Conservation (phyloP, 176 grass and related monocot genomes). For the Zizania latifolia region DNA sequence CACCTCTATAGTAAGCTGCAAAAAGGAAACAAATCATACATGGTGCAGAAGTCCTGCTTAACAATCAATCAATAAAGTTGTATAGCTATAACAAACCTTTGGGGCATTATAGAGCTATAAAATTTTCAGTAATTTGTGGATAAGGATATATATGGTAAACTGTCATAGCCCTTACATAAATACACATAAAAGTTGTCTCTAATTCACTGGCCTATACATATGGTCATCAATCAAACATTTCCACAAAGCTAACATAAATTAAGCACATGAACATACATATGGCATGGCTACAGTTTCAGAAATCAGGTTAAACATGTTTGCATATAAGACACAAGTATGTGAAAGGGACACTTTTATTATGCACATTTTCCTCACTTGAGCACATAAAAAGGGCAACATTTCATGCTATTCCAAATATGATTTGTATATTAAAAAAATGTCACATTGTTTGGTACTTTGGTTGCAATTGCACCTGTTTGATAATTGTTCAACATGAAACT, state of each 20-base stretch:
- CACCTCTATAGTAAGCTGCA: conserved; percentile 92
- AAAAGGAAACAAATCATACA: neutral
- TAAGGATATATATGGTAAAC: neutral
- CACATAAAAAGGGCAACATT: neutral
- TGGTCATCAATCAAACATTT: neutral
- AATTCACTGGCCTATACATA: neutral
- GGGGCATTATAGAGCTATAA: neutral
- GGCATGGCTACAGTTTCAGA: neutral
- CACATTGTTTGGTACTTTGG: neutral
- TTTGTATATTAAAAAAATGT: neutral
- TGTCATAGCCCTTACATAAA: neutral
- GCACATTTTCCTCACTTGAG: neutral
- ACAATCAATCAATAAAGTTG: conserved; percentile 5
- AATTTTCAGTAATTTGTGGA: neutral
- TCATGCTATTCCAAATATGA: neutral
- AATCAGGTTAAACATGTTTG: neutral
- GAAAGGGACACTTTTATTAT: neutral
- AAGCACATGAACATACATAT: neutral
- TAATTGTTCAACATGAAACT: neutral
- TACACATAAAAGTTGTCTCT: neutral
- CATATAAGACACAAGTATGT: neutral
- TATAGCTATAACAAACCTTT: neutral
- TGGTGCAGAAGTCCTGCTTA: conserved; percentile 12
- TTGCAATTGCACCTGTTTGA: neutral
- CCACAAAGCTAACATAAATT: neutral